A percentile compares a stretch with the other conserved stretches of the same genome.
Evolutionary conservation across 805 yeast genomes (phyloP).

Genomic region (Kodamaea lidongshanica): DNA sequence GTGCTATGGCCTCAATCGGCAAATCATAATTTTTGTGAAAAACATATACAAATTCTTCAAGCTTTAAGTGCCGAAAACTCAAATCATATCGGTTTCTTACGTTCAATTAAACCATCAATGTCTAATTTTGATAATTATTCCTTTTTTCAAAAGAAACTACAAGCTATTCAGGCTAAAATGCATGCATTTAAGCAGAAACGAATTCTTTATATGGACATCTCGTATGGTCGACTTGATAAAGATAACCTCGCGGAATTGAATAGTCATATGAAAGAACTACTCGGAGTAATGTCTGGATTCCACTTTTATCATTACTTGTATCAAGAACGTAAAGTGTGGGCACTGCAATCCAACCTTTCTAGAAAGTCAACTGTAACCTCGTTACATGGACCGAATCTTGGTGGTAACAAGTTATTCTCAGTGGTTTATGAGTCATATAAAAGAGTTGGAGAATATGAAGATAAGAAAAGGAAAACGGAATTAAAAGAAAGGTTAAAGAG

Average conservation of each 20-base stretch:
- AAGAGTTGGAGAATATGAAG: conserved; percentile 25
- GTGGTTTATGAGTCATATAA: conserved; percentile 23
- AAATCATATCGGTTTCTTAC: conserved; percentile 19
- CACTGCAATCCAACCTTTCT: conserved; percentile 1
- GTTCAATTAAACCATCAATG: conserved; percentile 23
- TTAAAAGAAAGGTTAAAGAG: conserved; percentile 13
- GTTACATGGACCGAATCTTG: conserved; percentile 8
- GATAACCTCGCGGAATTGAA: conserved; percentile 24
- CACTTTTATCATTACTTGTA: conserved; percentile 24
- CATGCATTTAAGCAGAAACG: conserved; percentile 14
- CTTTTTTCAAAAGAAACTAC: conserved; percentile 9
- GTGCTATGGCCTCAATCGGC: conserved; percentile 27
- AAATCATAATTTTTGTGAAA: conserved; percentile 16
- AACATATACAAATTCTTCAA: conserved; percentile 12
- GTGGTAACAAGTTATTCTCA: conserved; percentile 21
- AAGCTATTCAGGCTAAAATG: too few relatives aligned
- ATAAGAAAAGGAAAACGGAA: conserved; percentile 15
- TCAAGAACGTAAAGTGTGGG: conserved; percentile 21
- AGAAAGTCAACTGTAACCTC: conserved; percentile 2
- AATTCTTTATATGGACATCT: conserved; percentile 18
- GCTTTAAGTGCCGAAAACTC: conserved; percentile 12
- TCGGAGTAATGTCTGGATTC: conserved; percentile 19
- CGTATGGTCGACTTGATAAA: conserved; percentile 23
- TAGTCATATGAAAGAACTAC: conserved; percentile 17
- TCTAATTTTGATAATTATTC: conserved; percentile 19